Evolutionary conservation across 2,329 filamentous ascomycete genomes (phyloP).

Genomic region (Mollisia scopiformis): DNA sequence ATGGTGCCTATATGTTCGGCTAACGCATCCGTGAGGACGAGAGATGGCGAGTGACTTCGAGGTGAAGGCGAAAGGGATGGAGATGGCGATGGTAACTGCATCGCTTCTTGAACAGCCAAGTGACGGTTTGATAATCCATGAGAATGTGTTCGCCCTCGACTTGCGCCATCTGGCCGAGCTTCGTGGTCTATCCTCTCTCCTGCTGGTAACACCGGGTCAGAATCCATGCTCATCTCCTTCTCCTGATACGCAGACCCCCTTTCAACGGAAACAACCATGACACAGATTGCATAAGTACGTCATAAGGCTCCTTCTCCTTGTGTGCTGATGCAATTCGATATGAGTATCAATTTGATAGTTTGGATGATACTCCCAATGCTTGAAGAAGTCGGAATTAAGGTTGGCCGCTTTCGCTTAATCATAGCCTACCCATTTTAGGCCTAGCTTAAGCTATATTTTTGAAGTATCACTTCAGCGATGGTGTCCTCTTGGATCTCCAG

Average conservation of each 20-base stretch:
- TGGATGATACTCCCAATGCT: too few relatives aligned
- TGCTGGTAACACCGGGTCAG: background rate
- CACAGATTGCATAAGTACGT: background rate
- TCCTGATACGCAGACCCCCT: background rate
- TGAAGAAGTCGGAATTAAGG: background rate
- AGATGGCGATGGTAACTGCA: conserved; percentile 33
- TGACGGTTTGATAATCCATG: background rate
- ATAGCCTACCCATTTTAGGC: too few relatives aligned
- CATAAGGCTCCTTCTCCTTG: too few relatives aligned
- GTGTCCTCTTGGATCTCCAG: too few relatives aligned
- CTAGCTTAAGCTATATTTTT: too few relatives aligned
- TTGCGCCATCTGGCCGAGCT: background rate
- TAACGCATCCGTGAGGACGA: conserved; percentile 18
- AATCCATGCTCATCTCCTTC: background rate
- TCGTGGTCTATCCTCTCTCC: background rate
- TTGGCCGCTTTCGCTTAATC: too few relatives aligned
- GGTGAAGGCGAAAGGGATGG: conserved; percentile 25
- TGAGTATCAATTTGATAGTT: too few relatives aligned
- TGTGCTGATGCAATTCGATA: background rate
- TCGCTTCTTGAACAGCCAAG: conserved; percentile 21
- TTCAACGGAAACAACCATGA: background rate
- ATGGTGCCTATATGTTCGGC: conserved; percentile 18
- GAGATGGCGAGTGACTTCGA: conserved; percentile 27
- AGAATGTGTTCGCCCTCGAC: background rate
- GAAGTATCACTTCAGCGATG: too few relatives aligned